A percentile compares a stretch with the other conserved stretches of the same genome.
phyloP scores from a whole-genome alignment of 495 filamentous ascomycete genomes.

The Xylaria palmicola region DNA sequence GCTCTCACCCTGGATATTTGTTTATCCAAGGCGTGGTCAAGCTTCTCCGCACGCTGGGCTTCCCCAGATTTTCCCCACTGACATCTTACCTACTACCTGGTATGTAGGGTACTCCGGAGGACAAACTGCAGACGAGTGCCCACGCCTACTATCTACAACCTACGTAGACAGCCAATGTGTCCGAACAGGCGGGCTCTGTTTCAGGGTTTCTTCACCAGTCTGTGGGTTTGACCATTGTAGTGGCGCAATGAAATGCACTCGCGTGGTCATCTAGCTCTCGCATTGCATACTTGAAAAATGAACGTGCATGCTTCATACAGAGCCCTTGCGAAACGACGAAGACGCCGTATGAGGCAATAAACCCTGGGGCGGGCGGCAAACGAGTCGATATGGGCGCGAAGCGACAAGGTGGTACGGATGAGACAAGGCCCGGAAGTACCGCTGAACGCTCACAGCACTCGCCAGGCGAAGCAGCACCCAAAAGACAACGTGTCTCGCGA shows the following conservation, averaged over 20 bases:
- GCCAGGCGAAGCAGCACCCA: constrained; percentile 2
- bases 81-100: no score
- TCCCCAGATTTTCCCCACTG: constrained; percentile 14
- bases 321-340: neutral
- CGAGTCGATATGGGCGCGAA: constrained; percentile 10
- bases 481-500: constrained; percentile 63
- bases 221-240: neutral
- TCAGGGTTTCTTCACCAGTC: neutral
- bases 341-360: neutral
- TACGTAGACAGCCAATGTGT: neutral
- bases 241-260: neutral
- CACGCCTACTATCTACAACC: neutral
- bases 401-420: constrained; percentile 14
- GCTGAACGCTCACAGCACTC: constrained; percentile 8
- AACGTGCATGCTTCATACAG: neutral
- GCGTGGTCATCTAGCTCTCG: neutral
- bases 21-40: neutral
- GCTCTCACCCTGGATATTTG: constrained; percentile 6
- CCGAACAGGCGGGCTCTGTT: neutral
- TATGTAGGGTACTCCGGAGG: neutral
- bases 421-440: constrained; percentile 16
- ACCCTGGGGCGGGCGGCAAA: neutral
- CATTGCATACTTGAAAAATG: neutral
- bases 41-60: constrained; percentile 1
- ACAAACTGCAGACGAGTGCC: neutral